Evolutionary conservation across 1,139 yeast species (phyloP), one percentile per base, ranked within the genome.

Genomic region (Pichia sp.): DNA sequence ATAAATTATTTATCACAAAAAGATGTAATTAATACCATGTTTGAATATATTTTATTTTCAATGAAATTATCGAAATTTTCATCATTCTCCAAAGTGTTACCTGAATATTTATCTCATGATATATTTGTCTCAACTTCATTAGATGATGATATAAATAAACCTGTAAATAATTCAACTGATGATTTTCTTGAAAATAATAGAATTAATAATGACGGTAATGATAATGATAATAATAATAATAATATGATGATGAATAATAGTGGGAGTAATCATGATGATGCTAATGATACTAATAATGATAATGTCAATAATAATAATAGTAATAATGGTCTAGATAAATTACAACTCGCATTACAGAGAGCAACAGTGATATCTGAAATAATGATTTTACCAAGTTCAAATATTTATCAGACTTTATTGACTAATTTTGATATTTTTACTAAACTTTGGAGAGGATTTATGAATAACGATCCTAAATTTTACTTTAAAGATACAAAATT

Each of bases 1-100:
- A 74, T 88, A 54, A 88, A 83, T 64, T 89, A 83, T 63, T 71
- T 90, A 50, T 74, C 95, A 42, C 86, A 85, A 53, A 85, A 83
- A 36, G 78, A 76, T 35, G 83, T 86, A 5, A 68, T 89, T 61
- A 70, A 73, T 38, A 74, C 79, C 58, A 73, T 90, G 59, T 83
- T 87, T 35, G 80, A 80, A 43, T 75, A 83, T 60, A 80, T 88
- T 34, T 74, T 83, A 28, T 73, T 50, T 26, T 62, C 66, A 27
- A 39, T 61, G 43, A 48, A 41, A 37, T 41, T 50, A 29, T 45
- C 54, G 6, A 54, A 44, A 34, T 44, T 27, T 33, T n/a, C 44
- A n/a, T 32, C 36, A 3, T 29, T 38, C 5, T 6, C 32, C 18
- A 36, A 43, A 7, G 33, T 52, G 38, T 50, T 54, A 4, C 27